Evolutionary conservation across 2,329 filamentous ascomycete genomes (phyloP).

Genomic region (Lasiodiplodia theobromae): DNA sequence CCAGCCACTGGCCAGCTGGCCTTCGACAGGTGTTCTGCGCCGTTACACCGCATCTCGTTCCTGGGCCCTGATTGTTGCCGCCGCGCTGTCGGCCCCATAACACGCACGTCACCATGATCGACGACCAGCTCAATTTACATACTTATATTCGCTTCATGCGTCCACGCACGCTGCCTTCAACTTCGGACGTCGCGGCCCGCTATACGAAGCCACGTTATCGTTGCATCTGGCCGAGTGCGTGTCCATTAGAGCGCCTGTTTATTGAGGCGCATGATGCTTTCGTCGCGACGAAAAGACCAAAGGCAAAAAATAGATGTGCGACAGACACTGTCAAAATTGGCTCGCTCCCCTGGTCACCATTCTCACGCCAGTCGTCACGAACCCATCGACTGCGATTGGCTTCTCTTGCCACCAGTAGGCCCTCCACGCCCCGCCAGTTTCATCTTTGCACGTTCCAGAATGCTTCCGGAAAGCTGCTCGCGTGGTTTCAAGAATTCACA

Average conservation of each 20-base stretch:
- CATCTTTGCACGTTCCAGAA: neutral
- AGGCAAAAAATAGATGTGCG: neutral
- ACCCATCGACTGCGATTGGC: neutral
- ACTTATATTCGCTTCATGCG: constrained; percentile 19
- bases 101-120: constrained; percentile 22
- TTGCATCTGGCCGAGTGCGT: constrained; percentile 9
- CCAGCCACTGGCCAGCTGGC: constrained; percentile 8
- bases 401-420: neutral
- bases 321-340: neutral
- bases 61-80: neutral
- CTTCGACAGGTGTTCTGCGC: constrained; percentile 12
- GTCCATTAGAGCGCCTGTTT: neutral
- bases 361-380: neutral
- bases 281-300: neutral
- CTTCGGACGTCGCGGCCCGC: constrained; percentile 21
- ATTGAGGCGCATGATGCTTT: neutral
- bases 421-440: neutral
- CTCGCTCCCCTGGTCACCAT: neutral
- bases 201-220: constrained; percentile 27
- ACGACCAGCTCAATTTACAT: neutral
- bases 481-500: neutral
- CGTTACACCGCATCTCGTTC: constrained; percentile 3
- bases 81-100: neutral
- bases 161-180: constrained; percentile 11
- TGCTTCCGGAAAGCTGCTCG: neutral